Conservation (phyloP, 2,329 filamentous ascomycete species). For the Alternaria brassicae region DNA sequence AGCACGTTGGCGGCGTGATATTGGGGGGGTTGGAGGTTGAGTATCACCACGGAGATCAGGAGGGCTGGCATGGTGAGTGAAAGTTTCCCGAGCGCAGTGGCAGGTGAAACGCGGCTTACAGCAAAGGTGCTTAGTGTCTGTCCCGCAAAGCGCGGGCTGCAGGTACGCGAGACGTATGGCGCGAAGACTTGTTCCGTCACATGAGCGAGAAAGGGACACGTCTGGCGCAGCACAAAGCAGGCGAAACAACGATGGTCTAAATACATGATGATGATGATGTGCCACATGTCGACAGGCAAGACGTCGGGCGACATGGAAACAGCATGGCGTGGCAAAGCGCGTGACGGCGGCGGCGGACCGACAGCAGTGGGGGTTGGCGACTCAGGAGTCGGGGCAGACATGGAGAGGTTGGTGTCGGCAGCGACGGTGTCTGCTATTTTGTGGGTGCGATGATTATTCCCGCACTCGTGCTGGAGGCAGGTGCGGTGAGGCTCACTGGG, state of each 20-base stretch:
- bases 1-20: constrained; percentile 3
- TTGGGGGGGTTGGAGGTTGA: background rate
- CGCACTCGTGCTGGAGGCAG: constrained; percentile 12
- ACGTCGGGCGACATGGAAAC: constrained; percentile 14
- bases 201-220: constrained; percentile 16
- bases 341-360: constrained; percentile 15
- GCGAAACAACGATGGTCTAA: constrained; percentile 30
- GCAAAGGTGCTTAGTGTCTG: constrained; percentile 19
- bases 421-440: constrained; percentile 4
- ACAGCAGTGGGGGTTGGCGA: constrained; percentile 17
- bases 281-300: constrained; percentile 28
- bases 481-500: constrained; percentile 19
- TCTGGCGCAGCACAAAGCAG: constrained; percentile 30
- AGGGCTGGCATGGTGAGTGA: constrained; percentile 13
- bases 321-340: constrained; percentile 4
- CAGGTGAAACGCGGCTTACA: constrained; percentile 22
- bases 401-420: constrained; percentile 18
- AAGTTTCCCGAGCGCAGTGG: constrained; percentile 7
- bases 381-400: constrained; percentile 11
- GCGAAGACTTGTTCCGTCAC: constrained; percentile 30
- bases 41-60: constrained; percentile 10
- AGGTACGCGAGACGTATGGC: constrained; percentile 22
- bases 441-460: constrained; percentile 20
- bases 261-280: constrained; percentile 21
- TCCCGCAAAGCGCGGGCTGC: constrained; percentile 26